These are phyloP conservation scores for Glycyrrhiza uralensis DNA, from an alignment of 306 rosid genomes.

Conservation along the genomic window DNA sequence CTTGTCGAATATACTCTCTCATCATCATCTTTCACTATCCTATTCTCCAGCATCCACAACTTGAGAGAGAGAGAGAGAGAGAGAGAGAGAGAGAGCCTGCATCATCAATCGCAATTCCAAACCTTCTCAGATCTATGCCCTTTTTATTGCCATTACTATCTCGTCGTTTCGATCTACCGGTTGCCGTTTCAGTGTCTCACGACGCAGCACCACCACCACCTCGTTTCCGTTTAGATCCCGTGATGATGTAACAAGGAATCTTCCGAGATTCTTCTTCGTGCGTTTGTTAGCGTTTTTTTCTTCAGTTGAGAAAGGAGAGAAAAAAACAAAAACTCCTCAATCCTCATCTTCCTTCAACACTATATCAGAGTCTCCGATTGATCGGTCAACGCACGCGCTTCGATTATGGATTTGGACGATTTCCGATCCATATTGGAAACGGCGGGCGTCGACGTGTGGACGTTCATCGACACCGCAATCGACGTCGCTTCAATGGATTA, in stretches of 20 bases:
- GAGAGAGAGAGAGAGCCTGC: neutral
- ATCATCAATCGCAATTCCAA: neutral
- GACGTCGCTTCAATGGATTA: slow-evolving; percentile 66
- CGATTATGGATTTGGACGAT: slow-evolving; percentile 77
- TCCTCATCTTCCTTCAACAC: neutral
- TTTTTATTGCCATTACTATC: neutral
- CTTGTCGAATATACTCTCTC: slow-evolving; percentile 29
- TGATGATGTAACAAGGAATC: slow-evolving; percentile 10
- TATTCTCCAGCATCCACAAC: slow-evolving; percentile 2
- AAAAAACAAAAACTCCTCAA: neutral
- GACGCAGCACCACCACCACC: neutral
- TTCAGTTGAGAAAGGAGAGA: neutral
- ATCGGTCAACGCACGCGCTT: slow-evolving; percentile 8
- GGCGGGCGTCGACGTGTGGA: slow-evolving; percentile 83
- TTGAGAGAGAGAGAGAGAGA: no score
- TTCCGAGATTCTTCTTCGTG: neutral
- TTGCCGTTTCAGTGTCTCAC: neutral
- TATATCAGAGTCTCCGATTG: neutral
- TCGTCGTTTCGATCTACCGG: slow-evolving; percentile 20
- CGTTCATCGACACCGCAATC: slow-evolving; percentile 83
- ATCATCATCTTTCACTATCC: neutral
- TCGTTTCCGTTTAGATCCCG: slow-evolving; percentile 18
- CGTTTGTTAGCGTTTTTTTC: slow-evolving; percentile 22
- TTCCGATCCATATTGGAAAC: slow-evolving; percentile 69
- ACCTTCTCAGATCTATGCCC: slow-evolving; percentile 47